Percentiles rank a stretch among this genome's conserved stretches.
Evolutionary conservation across 352 stramenopile species (phyloP).

Genomic region (Globisporangium iwayamae): DNA sequence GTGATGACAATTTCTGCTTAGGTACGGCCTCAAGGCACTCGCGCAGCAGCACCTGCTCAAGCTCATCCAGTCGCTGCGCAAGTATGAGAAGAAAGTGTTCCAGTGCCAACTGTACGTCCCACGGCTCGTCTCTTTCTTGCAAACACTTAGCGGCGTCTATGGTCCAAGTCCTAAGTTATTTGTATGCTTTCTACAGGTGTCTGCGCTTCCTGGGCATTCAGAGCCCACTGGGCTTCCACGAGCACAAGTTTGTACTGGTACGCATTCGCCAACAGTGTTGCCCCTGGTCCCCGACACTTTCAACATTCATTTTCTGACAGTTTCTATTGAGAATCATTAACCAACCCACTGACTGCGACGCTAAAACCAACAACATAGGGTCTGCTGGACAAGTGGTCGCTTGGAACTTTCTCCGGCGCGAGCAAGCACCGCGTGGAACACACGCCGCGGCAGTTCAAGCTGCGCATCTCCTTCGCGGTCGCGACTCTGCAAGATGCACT

Average conservation of each 20-base stretch:
- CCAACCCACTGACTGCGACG: background rate
- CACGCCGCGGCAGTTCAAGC: conserved; percentile 54
- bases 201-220: conserved; percentile 71
- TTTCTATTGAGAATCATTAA: background rate
- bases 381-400: conserved; percentile 60
- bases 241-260: conserved; percentile 77
- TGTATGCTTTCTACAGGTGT: conserved; percentile 21
- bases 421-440: conserved; percentile 56
- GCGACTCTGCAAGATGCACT: conserved; percentile 54
- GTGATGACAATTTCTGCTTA: background rate
- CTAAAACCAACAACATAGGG: conserved; percentile 16
- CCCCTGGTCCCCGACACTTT: background rate
- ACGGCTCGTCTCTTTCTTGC: background rate
- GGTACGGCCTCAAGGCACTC: conserved; percentile 66
- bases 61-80: conserved; percentile 74
- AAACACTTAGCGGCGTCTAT: conserved; percentile 3
- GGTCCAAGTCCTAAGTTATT: background rate
- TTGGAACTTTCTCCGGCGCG: conserved; percentile 46
- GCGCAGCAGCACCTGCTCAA: conserved; percentile 75
- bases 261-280: background rate
- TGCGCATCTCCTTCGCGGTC: conserved; percentile 48
- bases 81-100: conserved; percentile 62
- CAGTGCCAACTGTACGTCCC: conserved; percentile 55
- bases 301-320: background rate
- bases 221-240: conserved; percentile 58